A percentile compares a stretch with the other conserved stretches of the same genome.
These are phyloP conservation scores for Russula ochroleuca DNA, from an alignment of 768 basidiomycete genomes.

Conservation along the genomic window DNA sequence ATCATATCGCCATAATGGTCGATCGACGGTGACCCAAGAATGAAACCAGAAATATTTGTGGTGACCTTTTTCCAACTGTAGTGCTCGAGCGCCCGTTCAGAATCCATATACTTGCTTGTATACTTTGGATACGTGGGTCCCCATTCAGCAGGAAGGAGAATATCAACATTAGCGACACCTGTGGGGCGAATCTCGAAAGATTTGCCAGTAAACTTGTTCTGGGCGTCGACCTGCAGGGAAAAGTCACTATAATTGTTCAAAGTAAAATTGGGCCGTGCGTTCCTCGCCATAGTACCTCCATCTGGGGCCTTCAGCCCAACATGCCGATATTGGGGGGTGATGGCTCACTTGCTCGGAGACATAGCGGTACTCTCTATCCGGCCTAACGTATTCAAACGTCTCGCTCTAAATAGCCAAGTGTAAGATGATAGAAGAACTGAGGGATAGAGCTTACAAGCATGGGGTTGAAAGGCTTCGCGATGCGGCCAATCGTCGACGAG, in stretches of 20 bases:
- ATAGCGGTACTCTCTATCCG: conserved; percentile 88
- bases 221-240: conserved; percentile 74
- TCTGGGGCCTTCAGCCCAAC: conserved; percentile 83
- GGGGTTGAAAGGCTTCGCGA: conserved; percentile 96
- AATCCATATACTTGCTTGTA: conserved; percentile 24
- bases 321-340: conserved; percentile 95
- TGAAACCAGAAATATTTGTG: conserved; percentile 87
- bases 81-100: conserved; percentile 66
- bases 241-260: neutral
- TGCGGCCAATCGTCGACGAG: conserved; percentile 90
- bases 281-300: conserved; percentile 94
- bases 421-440: neutral
- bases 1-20: conserved; percentile 83
- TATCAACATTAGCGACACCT: conserved; percentile 85
- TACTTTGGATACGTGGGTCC: conserved; percentile 60
- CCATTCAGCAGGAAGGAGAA: conserved; percentile 66
- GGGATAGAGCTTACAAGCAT: conserved; percentile 61
- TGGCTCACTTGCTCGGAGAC: conserved; percentile 96
- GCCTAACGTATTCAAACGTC: conserved; percentile 88
- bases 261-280: conserved; percentile 14
- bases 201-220: conserved; percentile 95
- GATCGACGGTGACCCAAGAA: conserved; percentile 67
- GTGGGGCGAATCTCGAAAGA: conserved; percentile 96
- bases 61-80: conserved; percentile 96
- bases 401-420: conserved; percentile 55